Percentiles rank a stretch among this genome's conserved stretches.
Evolutionary conservation across 306 rosid species (phyloP).

Genomic region (Prunus kanzakura): DNA sequence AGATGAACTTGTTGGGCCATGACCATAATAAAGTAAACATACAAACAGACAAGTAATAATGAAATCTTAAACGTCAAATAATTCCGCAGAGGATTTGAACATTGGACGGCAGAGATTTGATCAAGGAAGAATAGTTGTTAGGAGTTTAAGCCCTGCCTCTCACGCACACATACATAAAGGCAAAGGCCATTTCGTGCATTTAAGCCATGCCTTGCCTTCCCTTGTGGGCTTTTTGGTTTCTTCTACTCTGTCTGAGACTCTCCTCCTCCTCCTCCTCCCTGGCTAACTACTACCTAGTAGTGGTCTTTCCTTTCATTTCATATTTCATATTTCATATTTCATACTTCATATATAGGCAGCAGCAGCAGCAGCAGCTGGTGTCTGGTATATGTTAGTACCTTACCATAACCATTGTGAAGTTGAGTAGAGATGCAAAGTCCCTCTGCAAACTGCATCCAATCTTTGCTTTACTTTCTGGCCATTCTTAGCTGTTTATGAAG

Average conservation of each 20-base stretch:
- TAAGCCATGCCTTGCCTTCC: conserved; percentile 3
- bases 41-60: background rate
- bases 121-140: background rate
- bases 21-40: background rate
- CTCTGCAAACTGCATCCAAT: background rate
- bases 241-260: background rate
- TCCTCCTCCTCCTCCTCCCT: too few relatives aligned
- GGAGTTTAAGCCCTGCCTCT: background rate
- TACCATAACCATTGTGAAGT: too few relatives aligned
- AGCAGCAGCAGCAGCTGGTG: too few relatives aligned
- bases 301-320: too few relatives aligned
- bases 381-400: too few relatives aligned
- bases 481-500: background rate
- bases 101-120: conserved; percentile 34
- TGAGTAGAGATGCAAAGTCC: background rate
- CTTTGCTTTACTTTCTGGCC: conserved; percentile 9
- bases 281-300: too few relatives aligned
- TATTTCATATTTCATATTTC: too few relatives aligned
- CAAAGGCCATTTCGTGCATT: background rate
- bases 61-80: background rate
- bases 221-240: background rate
- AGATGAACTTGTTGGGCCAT: background rate
- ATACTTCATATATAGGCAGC: too few relatives aligned
- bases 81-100: background rate
- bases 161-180: background rate